Evolutionary conservation across 805 yeast species (phyloP), one percentile per base, ranked within the genome.

Genomic region (Candida xiaguanensis): DNA sequence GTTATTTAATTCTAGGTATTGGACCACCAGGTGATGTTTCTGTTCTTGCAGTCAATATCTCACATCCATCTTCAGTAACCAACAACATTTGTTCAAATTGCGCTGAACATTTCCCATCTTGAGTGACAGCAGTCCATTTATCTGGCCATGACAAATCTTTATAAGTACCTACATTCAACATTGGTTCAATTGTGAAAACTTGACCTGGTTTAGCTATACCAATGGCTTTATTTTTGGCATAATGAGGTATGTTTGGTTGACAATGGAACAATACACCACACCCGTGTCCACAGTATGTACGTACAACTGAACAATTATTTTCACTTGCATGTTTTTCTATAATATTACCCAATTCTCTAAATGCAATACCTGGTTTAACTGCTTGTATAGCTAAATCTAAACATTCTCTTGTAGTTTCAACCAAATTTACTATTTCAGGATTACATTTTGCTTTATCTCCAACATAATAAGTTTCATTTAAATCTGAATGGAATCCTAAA

Each of bases 181-280:
- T 93, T 33, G 99, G 99, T 65, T 93, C 99, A 42, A 93, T 87
- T 16, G 99, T 93, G 71, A 93, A 93, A 11, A 86, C 88, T 83
- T 90, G 85, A 16, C 99, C 99, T 16, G 96, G 91, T 59, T 87
- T 87, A 69, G 93, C 90, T 32, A 87, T 80, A 43, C 99, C 99
- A 34, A 90, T 74, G 6, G 96, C 86, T 67, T 91, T 91, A 67
- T 90, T 93, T 51, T 80, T 82, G 16, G 93, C 95, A 57, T 93
- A 93, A 62, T 93, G 99, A 2, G 97, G 96, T 39, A 93, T 78
- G 50, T 81, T 85, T 27, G 99, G 99, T 34, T 88, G 82, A 53
- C 90, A 79, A 63, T 93, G 99, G 80, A 93, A 93, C 47, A 80
- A 72, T 43, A 68, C 70, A 52, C 91, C 89, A 43, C 82, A 84